phyloP scores from a whole-genome alignment of 2,329 filamentous ascomycete species.

The Colletotrichum chrysophilum region DNA sequence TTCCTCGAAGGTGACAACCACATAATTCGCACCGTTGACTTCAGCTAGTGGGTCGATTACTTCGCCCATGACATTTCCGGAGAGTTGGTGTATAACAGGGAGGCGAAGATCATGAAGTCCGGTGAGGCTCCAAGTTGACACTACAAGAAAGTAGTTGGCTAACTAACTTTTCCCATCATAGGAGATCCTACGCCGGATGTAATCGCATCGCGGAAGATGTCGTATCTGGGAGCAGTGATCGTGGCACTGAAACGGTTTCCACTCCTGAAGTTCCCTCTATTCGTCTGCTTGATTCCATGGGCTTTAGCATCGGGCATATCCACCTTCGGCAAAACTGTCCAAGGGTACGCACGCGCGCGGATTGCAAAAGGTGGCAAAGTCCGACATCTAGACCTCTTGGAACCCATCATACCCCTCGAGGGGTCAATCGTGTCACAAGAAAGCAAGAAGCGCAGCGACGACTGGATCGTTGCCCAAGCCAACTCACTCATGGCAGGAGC shows the following conservation, averaged over 20 bases:
- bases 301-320: background rate
- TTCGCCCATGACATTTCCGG: background rate
- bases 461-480: background rate
- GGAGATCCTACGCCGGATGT: background rate
- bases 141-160: rapidly evolving
- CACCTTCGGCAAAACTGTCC: background rate
- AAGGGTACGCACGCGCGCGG: background rate
- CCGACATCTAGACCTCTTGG: background rate
- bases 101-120: background rate
- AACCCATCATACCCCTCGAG: background rate
- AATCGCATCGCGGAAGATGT: background rate
- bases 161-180: background rate
- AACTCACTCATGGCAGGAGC: background rate
- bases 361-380: background rate
- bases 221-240: background rate
- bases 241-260: background rate
- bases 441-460: background rate
- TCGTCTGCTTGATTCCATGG: background rate
- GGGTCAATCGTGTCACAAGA: background rate
- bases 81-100: background rate
- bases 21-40: background rate
- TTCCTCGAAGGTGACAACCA: no score
- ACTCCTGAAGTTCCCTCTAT: background rate
- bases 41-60: background rate
- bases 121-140: background rate